Percentiles rank a stretch among this genome's conserved stretches.
Conservation (phyloP, 345 rosid genomes). For the Brassica nigra region DNA sequence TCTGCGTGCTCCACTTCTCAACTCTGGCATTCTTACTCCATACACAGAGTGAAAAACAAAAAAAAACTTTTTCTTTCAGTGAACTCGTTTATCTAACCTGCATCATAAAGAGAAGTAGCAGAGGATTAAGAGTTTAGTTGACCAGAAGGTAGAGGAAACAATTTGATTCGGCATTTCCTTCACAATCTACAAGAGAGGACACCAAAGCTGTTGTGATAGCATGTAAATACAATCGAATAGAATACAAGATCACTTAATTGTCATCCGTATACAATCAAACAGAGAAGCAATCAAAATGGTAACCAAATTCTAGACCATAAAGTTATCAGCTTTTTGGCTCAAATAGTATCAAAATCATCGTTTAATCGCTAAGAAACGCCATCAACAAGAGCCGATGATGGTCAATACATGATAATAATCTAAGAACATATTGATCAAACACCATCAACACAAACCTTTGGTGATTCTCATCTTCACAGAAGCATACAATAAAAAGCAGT, state of each 20-base stretch:
- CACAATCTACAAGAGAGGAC: constrained; percentile 23
- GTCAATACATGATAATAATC: not conserved
- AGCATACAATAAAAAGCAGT: constrained; percentile 8
- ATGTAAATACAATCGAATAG: constrained; percentile 34
- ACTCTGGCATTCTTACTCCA: constrained; percentile 99
- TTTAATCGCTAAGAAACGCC: not conserved
- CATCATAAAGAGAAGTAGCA: constrained; percentile 19
- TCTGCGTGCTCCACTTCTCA: constrained; percentile 98
- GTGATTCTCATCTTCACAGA: constrained; percentile 1
- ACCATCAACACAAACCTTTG: constrained; percentile 21
- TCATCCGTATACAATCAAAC: constrained; percentile 24
- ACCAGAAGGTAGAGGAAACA: not conserved
- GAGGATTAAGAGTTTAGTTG: not conserved
- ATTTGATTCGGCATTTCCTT: not conserved
- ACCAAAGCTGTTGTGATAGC: constrained; percentile 13
- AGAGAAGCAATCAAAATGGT: constrained; percentile 16
- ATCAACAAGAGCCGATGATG: not conserved
- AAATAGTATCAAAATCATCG: constrained; percentile 1
- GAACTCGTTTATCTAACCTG: constrained; percentile 49
- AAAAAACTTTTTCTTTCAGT: constrained; percentile 39
- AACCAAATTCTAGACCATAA: constrained; percentile 12
- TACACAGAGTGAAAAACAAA: constrained; percentile 79
- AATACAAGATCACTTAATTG: constrained; percentile 18
- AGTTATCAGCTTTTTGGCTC: constrained; percentile 19
- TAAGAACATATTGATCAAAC: constrained; percentile 1